Percentiles rank a stretch among this genome's conserved stretches.
phyloP scores from a whole-genome alignment of 1,284 basidiomycete species.

The Rhodofomes roseus region DNA sequence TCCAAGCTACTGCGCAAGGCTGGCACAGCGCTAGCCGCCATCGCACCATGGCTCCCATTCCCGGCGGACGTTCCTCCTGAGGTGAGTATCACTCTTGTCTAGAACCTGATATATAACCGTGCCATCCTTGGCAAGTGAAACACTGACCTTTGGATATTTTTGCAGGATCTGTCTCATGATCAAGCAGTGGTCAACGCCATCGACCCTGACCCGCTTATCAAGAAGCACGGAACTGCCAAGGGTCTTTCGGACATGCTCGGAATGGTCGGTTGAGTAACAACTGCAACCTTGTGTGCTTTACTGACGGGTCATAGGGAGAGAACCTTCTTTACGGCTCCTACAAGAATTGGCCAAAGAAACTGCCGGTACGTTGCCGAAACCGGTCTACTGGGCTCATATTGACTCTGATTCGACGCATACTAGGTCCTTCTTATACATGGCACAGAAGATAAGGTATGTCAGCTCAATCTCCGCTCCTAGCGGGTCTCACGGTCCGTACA shows the following conservation, averaged over 20 bases:
- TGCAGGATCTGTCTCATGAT: conserved; percentile 72
- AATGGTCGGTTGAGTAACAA: conserved; percentile 45
- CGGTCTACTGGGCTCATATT: not conserved
- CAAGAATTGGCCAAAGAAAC: conserved; percentile 64
- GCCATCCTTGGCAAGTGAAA: no score
- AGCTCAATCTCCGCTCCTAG: not conserved
- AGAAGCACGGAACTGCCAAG: conserved; percentile 56
- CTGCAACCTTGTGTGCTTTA: not conserved
- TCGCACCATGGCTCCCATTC: conserved; percentile 55
- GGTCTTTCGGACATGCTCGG: conserved; percentile 74
- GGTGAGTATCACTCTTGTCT: conserved; percentile 34
- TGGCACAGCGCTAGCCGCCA: conserved; percentile 43
- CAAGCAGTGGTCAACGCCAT: conserved; percentile 50
- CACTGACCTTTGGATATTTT: no score
- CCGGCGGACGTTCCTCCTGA: conserved; percentile 55
- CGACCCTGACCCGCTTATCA: conserved; percentile 65
- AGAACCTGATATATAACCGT: not conserved
- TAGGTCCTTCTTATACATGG: conserved; percentile 78
- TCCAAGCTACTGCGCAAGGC: conserved; percentile 47
- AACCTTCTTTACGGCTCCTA: conserved; percentile 48
- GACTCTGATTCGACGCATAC: not conserved
- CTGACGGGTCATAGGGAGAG: conserved; percentile 49
- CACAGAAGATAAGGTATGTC: conserved; percentile 59
- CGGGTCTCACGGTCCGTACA: no score
- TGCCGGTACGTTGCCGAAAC: conserved; percentile 55